Evolutionary conservation across 495 filamentous ascomycete species (phyloP).

Genomic region (Extremus antarcticus): DNA sequence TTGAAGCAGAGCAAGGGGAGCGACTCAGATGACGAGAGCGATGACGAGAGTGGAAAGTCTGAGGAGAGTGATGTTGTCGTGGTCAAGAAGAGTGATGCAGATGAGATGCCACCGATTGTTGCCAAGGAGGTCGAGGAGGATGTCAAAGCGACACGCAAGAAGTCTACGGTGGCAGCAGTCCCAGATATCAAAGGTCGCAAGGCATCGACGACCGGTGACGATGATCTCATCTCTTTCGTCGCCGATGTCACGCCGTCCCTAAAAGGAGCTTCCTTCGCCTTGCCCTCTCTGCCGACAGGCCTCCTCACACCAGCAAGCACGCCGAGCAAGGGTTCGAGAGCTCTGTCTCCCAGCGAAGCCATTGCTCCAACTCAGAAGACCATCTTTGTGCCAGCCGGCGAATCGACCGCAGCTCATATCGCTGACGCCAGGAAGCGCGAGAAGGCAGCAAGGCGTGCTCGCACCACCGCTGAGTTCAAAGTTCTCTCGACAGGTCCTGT

Average conservation of each 20-base stretch:
- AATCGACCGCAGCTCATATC: constrained; percentile 8
- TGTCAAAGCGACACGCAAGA: neutral
- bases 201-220: neutral
- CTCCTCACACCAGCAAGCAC: neutral
- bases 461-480: no score
- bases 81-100: neutral
- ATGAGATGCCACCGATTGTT: neutral
- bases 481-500: no score
- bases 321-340: neutral
- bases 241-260: neutral
- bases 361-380: neutral
- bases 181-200: neutral
- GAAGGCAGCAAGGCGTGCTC: neutral
- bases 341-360: neutral
- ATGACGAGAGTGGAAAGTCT: neutral
- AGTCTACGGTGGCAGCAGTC: neutral
- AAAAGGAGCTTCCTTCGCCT: no score
- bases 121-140: no score
- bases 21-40: constrained; percentile 1
- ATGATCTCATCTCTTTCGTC: constrained; percentile 17
- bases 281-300: no score
- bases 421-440: constrained; percentile 2
- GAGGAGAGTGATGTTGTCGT: neutral
- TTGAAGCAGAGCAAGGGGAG: constrained; percentile 5
- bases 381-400: constrained; percentile 15